Conservation (phyloP, 2,329 filamentous ascomycete species). For the Pseudofabraea citricarpa region DNA sequence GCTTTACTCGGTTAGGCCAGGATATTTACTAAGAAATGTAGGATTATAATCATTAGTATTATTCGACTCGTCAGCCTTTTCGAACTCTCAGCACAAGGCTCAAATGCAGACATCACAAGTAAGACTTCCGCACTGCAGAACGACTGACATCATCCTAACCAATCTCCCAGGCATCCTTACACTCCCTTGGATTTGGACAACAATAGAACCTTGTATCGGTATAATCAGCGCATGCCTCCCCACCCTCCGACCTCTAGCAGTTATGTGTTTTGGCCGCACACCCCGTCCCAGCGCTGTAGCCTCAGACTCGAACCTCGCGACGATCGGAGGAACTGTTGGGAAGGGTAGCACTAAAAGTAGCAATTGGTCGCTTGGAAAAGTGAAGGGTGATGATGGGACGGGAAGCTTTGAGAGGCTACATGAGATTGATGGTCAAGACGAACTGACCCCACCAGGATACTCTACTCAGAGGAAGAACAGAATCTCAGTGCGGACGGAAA, state of each 20-base stretch:
- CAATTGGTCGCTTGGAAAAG: not conserved
- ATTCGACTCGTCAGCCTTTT: conserved; percentile 1
- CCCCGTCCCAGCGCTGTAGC: not conserved
- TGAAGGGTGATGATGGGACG: not conserved
- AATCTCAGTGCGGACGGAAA: no score
- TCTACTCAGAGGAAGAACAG: not conserved
- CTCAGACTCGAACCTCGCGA: not conserved
- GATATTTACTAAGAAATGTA: no score
- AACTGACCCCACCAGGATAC: not conserved
- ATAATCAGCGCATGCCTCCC: conserved; percentile 7
- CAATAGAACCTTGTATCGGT: conserved; percentile 3
- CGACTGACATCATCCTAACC: not conserved
- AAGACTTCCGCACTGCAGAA: not conserved
- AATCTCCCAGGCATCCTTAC: not conserved
- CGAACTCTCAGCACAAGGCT: not conserved
- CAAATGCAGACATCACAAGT: conserved; percentile 1
- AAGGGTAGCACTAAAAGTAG: no score
- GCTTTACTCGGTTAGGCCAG: no score
- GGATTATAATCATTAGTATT: not conserved
- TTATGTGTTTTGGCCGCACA: not conserved
- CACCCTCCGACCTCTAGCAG: not conserved
- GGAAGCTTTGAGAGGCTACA: not conserved
- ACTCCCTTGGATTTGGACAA: conserved; percentile 5
- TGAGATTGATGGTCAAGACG: not conserved
- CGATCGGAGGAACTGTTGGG: not conserved